These are phyloP conservation scores for Rhinocladiella mackenziei DNA, from an alignment of 2,329 filamentous ascomycete genomes.

Conservation along the genomic window DNA sequence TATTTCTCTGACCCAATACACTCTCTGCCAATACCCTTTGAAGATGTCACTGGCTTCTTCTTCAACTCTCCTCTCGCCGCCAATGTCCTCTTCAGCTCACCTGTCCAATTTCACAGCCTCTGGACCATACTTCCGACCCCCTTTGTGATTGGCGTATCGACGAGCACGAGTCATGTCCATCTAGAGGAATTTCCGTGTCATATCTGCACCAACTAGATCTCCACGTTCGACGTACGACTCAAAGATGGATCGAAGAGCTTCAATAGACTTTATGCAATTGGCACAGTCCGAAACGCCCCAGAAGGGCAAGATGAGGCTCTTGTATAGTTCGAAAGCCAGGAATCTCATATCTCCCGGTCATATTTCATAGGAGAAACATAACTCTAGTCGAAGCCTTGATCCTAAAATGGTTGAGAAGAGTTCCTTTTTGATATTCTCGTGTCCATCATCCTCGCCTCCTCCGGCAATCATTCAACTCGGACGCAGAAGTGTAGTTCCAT, in stretches of 20 bases:
- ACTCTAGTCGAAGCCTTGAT: no score
- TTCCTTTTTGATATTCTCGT: no score
- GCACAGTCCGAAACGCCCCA: slow-evolving; percentile 56
- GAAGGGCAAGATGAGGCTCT: slow-evolving; percentile 54
- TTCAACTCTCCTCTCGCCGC: slow-evolving; percentile 33
- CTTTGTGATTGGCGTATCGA: slow-evolving; percentile 55
- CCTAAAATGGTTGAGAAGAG: no score
- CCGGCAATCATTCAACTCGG: no score
- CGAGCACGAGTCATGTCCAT: slow-evolving; percentile 63
- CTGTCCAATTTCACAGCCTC: slow-evolving; percentile 31
- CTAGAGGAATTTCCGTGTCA: slow-evolving; percentile 61
- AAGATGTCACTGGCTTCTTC: slow-evolving; percentile 31
- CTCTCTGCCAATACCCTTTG: slow-evolving; percentile 26
- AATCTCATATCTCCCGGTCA: slow-evolving; percentile 59
- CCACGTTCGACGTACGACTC: slow-evolving; percentile 47
- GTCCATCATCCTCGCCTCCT: no score
- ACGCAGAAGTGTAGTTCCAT: no score
- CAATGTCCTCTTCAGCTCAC: slow-evolving; percentile 39
- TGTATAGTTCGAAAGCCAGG: slow-evolving; percentile 61
- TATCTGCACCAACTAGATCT: slow-evolving; percentile 63
- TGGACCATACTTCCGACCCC: slow-evolving; percentile 54
- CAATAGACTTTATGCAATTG: slow-evolving; percentile 51
- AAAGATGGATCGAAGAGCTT: slow-evolving; percentile 50
- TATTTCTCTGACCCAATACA: slow-evolving; percentile 44
- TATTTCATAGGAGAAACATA: slow-evolving; percentile 48